Conservation (phyloP, 352 stramenopile genomes). For the Blastocystis sp. region DNA sequence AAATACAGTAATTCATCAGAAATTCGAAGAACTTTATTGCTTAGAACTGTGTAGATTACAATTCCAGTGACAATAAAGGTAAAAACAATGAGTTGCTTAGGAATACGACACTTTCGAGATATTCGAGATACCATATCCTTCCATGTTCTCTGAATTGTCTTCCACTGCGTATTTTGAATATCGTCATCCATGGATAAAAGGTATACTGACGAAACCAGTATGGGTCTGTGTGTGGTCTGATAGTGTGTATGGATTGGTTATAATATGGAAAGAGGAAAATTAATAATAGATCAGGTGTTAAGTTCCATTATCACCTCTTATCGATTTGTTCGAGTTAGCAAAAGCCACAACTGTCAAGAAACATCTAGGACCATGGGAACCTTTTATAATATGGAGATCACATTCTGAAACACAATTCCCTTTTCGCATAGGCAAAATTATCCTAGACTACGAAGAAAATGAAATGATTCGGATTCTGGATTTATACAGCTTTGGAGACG, state of each 20-base stretch:
- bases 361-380: no score
- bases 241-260: no score
- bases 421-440: conserved; percentile 55
- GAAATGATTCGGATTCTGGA: conserved; percentile 57
- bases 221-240: no score
- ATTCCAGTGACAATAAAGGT: not conserved
- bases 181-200: not conserved
- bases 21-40: not conserved
- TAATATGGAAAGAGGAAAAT: no score
- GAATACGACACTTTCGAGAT: not conserved
- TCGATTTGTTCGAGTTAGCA: no score
- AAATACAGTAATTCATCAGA: conserved; percentile 35
- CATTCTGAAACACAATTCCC: no score
- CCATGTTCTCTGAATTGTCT: not conserved
- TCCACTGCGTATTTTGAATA: not conserved
- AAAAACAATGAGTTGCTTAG: conserved; percentile 15
- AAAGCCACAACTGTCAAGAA: no score
- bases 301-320: no score
- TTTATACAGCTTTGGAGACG: conserved; percentile 47
- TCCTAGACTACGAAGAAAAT: not conserved
- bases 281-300: no score
- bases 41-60: conserved; percentile 18
- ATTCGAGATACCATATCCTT: not conserved
- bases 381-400: no score
- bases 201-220: not conserved